Conservation (phyloP, 2,329 filamentous ascomycete species). For the Calonectria hongkongensis region DNA sequence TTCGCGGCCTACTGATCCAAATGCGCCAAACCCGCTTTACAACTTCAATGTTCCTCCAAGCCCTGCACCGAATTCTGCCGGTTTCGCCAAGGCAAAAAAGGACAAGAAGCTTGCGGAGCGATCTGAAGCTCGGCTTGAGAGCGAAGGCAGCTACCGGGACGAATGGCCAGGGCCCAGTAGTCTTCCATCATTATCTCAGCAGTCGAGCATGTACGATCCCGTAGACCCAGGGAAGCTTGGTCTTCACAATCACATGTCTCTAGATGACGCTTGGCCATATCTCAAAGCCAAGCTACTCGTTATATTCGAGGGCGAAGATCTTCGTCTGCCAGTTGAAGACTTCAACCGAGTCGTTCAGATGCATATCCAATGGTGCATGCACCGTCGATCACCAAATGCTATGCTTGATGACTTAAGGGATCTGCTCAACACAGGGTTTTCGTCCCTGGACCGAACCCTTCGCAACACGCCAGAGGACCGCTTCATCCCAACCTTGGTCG, state of each 20-base stretch:
- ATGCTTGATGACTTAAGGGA: constrained; percentile 87
- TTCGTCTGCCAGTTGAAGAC: constrained; percentile 87
- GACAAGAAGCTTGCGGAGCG: constrained; percentile 89
- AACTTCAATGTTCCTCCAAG: constrained; percentile 85
- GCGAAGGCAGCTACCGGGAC: constrained; percentile 65
- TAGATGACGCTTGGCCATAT: constrained; percentile 89
- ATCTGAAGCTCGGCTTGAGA: constrained; percentile 70
- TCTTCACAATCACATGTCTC: constrained; percentile 81
- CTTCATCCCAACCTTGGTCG: constrained; percentile 91
- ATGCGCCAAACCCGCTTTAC: constrained; percentile 84
- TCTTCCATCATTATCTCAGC: constrained; percentile 66
- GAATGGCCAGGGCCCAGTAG: constrained; percentile 75
- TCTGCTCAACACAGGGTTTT: constrained; percentile 87
- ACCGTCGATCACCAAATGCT: constrained; percentile 80
- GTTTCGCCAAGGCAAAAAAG: constrained; percentile 89
- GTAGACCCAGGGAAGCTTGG: constrained; percentile 72
- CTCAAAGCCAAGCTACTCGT: constrained; percentile 84
- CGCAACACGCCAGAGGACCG: constrained; percentile 87
- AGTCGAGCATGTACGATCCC: constrained; percentile 70
- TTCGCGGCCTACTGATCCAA: constrained; percentile 84
- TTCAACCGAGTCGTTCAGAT: constrained; percentile 87
- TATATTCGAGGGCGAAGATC: constrained; percentile 88
- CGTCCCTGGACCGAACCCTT: constrained; percentile 88
- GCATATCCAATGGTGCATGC: constrained; percentile 86
- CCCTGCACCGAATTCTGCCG: constrained; percentile 77